These are phyloP conservation scores for Wickerhamiella occidentalis DNA, from an alignment of 805 yeast species.

Conservation along the genomic window DNA sequence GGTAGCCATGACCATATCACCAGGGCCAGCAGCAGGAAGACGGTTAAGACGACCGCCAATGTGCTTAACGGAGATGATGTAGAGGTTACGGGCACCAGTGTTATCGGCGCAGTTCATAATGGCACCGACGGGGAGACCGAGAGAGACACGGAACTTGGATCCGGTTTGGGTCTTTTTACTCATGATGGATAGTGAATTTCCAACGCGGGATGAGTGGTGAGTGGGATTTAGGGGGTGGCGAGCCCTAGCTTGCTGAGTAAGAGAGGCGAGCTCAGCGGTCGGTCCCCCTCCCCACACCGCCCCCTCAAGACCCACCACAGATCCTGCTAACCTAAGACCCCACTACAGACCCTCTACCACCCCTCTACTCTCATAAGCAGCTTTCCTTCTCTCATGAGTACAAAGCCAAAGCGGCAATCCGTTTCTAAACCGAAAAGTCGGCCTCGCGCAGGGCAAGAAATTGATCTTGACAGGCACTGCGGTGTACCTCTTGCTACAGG, in stretches of 20 bases:
- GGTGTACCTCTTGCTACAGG: conserved; percentile 92
- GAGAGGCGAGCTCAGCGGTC: too few species aligned
- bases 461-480: conserved; percentile 50
- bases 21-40: conserved; percentile 99
- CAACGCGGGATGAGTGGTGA: conserved; percentile 1
- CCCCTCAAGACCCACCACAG: too few species aligned
- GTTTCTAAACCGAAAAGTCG: conserved; percentile 1
- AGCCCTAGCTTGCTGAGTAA: conserved; percentile 1
- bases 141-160: conserved; percentile 99
- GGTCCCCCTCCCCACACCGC: too few species aligned
- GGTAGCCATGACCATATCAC: conserved; percentile 77
- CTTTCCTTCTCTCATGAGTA: neutral
- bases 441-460: conserved; percentile 11
- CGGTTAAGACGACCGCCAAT: conserved; percentile 99
- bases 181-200: conserved; percentile 15
- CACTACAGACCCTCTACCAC: neutral
- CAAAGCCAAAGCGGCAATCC: conserved; percentile 1
- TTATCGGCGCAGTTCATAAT: conserved; percentile 99
- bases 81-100: conserved; percentile 99
- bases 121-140: conserved; percentile 99
- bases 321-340: too few species aligned
- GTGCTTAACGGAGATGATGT: conserved; percentile 98
- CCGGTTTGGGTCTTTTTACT: conserved; percentile 31
- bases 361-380: neutral
- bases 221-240: neutral